Evolutionary conservation across 257 asterid species (phyloP).

Genomic region (Penstemon newberryi): DNA sequence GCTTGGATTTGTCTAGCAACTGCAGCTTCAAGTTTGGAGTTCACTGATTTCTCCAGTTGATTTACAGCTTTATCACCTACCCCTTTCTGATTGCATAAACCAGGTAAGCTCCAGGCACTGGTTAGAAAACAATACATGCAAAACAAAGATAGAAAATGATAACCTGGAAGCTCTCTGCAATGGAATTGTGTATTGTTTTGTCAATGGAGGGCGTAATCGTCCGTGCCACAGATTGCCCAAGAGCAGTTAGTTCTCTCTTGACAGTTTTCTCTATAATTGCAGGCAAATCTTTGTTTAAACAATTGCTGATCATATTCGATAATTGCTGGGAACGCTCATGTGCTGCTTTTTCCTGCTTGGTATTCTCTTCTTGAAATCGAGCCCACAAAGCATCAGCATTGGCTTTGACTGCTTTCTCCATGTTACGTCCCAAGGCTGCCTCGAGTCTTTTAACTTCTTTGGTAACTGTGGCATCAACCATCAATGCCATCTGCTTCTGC

Average conservation of each 20-base stretch:
- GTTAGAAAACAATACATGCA: slow-evolving; percentile 1
- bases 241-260: slow-evolving; percentile 69
- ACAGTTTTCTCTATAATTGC: slow-evolving; percentile 71
- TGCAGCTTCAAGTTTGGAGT: slow-evolving; percentile 76
- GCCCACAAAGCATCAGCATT: slow-evolving; percentile 88
- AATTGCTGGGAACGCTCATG: slow-evolving; percentile 70
- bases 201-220: slow-evolving; percentile 68
- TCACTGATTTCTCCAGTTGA: slow-evolving; percentile 85
- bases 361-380: slow-evolving; percentile 81
- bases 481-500: slow-evolving; percentile 75
- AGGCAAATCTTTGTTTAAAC: slow-evolving; percentile 82
- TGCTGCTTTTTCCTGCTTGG: slow-evolving; percentile 77
- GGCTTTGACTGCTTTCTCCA: slow-evolving; percentile 78
- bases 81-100: slow-evolving; percentile 70
- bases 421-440: slow-evolving; percentile 68
- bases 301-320: slow-evolving; percentile 53
- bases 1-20: slow-evolving; percentile 84
- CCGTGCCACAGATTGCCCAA: slow-evolving; percentile 82
- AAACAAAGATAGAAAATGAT: slow-evolving; percentile 7
- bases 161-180: slow-evolving; percentile 88
- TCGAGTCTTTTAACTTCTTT: slow-evolving; percentile 90
- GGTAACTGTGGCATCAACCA: slow-evolving; percentile 61
- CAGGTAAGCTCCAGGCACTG: slow-evolving; percentile 26
- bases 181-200: slow-evolving; percentile 66
- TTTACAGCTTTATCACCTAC: slow-evolving; percentile 89